Percentiles rank a stretch among this genome's conserved stretches.
phyloP scores from a whole-genome alignment of 1,284 basidiomycete genomes.

The Vanrija humicola region DNA sequence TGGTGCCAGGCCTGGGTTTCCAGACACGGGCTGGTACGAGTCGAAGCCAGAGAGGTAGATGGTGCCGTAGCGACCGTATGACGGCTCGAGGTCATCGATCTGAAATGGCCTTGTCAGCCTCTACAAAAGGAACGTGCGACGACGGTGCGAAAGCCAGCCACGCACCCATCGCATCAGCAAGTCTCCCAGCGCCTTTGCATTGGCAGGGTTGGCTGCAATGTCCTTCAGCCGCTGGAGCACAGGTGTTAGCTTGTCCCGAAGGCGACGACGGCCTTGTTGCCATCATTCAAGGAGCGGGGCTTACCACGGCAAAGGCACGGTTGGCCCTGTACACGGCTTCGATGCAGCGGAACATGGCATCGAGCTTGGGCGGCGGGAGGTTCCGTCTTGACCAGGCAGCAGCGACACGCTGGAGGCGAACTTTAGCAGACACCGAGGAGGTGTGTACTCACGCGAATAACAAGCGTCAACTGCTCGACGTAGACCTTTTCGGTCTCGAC shows the following conservation, averaged over 20 bases:
- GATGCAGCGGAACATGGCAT: conserved; percentile 88
- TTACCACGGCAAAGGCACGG: conserved; percentile 68
- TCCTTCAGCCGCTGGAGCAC: conserved; percentile 76
- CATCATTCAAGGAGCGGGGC: conserved; percentile 26
- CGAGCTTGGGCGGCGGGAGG: conserved; percentile 85
- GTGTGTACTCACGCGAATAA: conserved; percentile 70
- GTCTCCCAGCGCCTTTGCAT: conserved; percentile 93
- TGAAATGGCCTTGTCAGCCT: conserved; percentile 39
- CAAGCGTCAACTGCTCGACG: conserved; percentile 82
- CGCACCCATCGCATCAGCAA: conserved; percentile 94
- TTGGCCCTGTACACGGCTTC: conserved; percentile 91
- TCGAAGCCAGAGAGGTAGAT: conserved; percentile 78
- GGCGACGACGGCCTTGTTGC: not conserved
- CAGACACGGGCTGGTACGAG: conserved; percentile 69
- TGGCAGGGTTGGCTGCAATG: conserved; percentile 86
- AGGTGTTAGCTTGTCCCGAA: conserved; percentile 7
- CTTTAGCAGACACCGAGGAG: not conserved
- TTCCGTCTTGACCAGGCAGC: conserved; percentile 93
- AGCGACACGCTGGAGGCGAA: conserved; percentile 71
- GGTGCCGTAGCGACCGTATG: conserved; percentile 77
- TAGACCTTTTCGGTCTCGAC: conserved; percentile 90
- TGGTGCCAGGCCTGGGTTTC: conserved; percentile 65
- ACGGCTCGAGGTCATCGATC: conserved; percentile 83
- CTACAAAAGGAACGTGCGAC: not conserved
- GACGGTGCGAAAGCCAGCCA: conserved; percentile 12